Base-by-base conservation (phyloP, 805 yeast species). In the Saturnispora diversa region DNA sequence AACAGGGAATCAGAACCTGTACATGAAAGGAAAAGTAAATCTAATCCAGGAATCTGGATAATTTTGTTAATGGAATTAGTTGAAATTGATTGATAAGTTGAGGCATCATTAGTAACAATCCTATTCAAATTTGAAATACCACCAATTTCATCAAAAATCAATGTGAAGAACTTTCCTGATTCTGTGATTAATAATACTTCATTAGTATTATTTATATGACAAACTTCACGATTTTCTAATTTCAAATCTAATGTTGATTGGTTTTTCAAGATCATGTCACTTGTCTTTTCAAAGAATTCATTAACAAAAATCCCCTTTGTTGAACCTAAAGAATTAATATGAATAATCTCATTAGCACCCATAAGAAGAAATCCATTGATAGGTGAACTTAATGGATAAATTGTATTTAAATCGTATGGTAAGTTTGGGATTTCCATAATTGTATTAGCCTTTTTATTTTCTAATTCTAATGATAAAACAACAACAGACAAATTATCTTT, bases 281-380 rank as follows among this genome's bases (percentile, higher is more conserved):
- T 62, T 23, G 63, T 53, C 12, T 56, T 54, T 2, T 64, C 47
- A 22, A 75, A 73, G 50, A 62, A 80, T 43, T 64, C 59, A 54
- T 84, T 84, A 2, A 80, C 74, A 2, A 80, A 77, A 2, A 79
- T 63, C 21, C 85, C 80, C 44, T 74, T 70, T 2, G 69, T 53
- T 24, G 79, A 74, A 3, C 94, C 94, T 2, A 85, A 73, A 23
- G 84, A 76, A 53, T 88, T 95, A 13, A 86, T 72, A 58, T 84
- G 88, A 9, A 85, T 63, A 7, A 88, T 49, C 50, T 81, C 84
- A 55, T 88, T 87, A 26, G 81, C 70, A 1, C 97, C 96, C 3
- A 84, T 40, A 15, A 75, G 51, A 6, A 87, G 59, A 34, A 77
- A 64, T 1, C 97, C 96, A 45, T 77, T 77, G 25, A 81, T 61